phyloP scores from a whole-genome alignment of 2,329 filamentous ascomycete species.

The Macrophomina pseudophaseolina region DNA sequence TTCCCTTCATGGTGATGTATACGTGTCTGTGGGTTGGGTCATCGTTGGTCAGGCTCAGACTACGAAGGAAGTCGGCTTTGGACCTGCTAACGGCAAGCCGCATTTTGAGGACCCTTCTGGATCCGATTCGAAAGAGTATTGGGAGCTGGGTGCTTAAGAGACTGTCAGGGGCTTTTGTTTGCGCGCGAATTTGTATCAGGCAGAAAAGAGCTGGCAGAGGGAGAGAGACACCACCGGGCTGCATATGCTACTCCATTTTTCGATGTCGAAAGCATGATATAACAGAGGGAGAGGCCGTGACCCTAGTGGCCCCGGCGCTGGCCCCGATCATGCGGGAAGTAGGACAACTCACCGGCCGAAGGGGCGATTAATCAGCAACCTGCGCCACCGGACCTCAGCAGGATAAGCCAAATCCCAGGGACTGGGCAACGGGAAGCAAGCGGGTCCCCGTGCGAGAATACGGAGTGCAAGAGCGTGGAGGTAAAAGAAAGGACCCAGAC shows the following conservation, averaged over 20 bases:
- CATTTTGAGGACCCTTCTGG: not conserved
- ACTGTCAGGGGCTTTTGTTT: too few relatives aligned
- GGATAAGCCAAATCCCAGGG: not conserved
- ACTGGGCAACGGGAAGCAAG: not conserved
- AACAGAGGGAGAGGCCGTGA: not conserved
- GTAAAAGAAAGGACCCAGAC: too few relatives aligned
- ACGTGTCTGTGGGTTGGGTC: conserved; percentile 41
- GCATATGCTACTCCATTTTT: not conserved
- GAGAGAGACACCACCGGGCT: too few relatives aligned
- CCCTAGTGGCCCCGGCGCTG: not conserved
- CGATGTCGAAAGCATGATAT: not conserved
- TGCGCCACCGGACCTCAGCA: not conserved
- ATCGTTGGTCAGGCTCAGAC: conserved; percentile 48
- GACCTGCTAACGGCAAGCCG: conserved; percentile 13
- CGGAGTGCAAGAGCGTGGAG: too few relatives aligned
- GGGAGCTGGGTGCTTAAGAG: too few relatives aligned
- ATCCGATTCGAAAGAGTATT: too few relatives aligned
- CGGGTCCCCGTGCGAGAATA: not conserved
- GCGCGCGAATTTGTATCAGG: too few relatives aligned
- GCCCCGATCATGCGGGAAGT: not conserved
- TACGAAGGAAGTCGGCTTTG: conserved; percentile 47
- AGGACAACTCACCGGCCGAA: not conserved
- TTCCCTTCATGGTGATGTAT: conserved; percentile 51
- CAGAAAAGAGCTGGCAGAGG: too few relatives aligned
- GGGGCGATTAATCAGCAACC: not conserved